A percentile compares a stretch with the other conserved stretches of the same genome.
Evolutionary conservation across 352 stramenopile genomes (phyloP).

Genomic region (Thraustochytrium sp.): DNA sequence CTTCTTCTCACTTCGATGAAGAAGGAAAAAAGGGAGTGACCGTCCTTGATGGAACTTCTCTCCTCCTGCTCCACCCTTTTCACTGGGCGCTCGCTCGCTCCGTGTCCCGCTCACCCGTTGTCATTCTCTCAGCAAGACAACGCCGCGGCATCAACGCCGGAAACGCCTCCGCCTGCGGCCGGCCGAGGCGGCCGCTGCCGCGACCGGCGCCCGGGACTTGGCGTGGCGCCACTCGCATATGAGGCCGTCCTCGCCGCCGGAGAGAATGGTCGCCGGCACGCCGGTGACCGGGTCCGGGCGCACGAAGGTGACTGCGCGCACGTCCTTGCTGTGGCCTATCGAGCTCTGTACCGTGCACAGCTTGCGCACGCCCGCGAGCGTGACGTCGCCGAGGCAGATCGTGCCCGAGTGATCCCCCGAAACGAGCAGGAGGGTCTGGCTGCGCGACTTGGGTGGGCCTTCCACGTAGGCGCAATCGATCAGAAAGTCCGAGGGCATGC

Average conservation of each 20-base stretch:
- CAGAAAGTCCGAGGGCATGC: conserved; percentile 28
- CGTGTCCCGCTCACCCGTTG: too few species aligned
- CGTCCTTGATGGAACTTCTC: too few species aligned
- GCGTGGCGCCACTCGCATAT: conserved; percentile 23
- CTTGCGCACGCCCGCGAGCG: conserved; percentile 9
- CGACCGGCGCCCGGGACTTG: neutral
- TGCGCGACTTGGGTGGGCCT: neutral
- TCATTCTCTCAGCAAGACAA: too few species aligned
- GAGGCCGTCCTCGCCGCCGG: neutral
- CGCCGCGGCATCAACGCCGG: neutral
- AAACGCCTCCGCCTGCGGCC: neutral
- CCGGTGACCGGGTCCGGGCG: neutral
- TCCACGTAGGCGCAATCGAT: conserved; percentile 31
- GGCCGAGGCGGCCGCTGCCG: neutral
- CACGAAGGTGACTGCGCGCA: neutral
- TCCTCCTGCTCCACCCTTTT: too few species aligned
- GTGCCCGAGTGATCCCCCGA: conserved; percentile 19
- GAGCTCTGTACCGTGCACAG: neutral
- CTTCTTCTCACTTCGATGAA: too few species aligned
- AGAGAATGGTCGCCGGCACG: neutral
- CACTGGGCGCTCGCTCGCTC: too few species aligned
- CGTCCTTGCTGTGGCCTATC: conserved; percentile 15
- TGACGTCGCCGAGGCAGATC: conserved; percentile 20
- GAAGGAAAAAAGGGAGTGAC: too few species aligned
- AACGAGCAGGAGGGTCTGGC: conserved; percentile 8